Evolutionary conservation across 1,284 basidiomycete genomes (phyloP).

Genomic region (Schizopora paradoxa): DNA sequence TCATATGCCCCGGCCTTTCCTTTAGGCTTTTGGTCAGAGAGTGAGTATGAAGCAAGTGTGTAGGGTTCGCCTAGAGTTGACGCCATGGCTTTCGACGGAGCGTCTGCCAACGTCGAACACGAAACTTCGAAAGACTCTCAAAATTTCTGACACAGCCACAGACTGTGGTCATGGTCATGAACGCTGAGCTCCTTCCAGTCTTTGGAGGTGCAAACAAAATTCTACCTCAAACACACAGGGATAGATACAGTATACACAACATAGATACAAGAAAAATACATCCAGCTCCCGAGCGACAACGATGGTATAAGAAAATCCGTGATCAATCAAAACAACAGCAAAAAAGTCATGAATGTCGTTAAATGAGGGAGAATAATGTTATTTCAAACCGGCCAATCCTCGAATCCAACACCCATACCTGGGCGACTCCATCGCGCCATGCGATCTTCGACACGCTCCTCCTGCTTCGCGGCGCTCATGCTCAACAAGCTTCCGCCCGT

Average conservation of each 20-base stretch:
- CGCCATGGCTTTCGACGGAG: conserved; percentile 30
- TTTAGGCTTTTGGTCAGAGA: conserved; percentile 21
- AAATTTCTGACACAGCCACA: conserved; percentile 6
- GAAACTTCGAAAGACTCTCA: too few relatives aligned
- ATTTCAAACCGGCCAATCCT: conserved; percentile 52
- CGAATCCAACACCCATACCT: conserved; percentile 41
- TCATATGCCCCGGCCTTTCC: conserved; percentile 21
- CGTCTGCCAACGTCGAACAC: too few relatives aligned
- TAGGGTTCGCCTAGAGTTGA: conserved; percentile 55
- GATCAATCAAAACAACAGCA: too few relatives aligned
- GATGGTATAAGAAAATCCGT: too few relatives aligned
- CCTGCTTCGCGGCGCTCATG: conserved; percentile 28
- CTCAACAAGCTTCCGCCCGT: conserved; percentile 21
- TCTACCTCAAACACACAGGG: too few relatives aligned
- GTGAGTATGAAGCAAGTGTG: conserved; percentile 46
- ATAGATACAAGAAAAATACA: too few relatives aligned
- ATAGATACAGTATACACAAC: too few relatives aligned
- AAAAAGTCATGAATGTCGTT: conserved; percentile 2
- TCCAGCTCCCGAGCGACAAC: too few relatives aligned
- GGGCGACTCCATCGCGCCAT: conserved; percentile 43
- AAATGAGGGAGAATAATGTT: background rate
- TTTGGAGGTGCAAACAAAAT: too few relatives aligned
- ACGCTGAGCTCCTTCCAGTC: too few relatives aligned
- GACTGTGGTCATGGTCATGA: too few relatives aligned
- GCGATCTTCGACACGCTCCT: conserved; percentile 47